phyloP scores from a whole-genome alignment of 305 asterid species.

The Salvia sclarea region DNA sequence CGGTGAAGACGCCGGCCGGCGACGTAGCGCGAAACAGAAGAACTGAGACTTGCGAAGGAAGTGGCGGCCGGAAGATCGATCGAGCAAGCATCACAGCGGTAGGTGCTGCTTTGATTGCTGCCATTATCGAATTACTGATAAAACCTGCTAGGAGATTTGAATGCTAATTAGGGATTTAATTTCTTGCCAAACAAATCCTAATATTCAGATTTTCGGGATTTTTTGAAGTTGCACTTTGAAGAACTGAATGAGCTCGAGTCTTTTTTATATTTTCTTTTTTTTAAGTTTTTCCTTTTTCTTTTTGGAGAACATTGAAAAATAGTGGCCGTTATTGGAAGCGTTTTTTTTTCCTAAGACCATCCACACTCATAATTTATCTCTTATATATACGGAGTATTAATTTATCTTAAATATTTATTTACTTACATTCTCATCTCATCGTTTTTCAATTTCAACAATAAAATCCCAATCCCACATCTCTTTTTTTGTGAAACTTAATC shows the following conservation, averaged over 20 bases:
- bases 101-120: slow-evolving; percentile 49
- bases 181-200: too few relatives aligned
- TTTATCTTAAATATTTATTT: too few relatives aligned
- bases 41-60: slow-evolving; percentile 27
- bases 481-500: too few relatives aligned
- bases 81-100: slow-evolving; percentile 39
- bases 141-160: slow-evolving; percentile 27
- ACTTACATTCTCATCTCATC: too few relatives aligned
- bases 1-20: slow-evolving; percentile 14
- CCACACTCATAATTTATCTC: too few relatives aligned
- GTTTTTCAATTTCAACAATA: too few relatives aligned
- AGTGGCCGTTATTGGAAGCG: not conserved
- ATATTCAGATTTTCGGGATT: not conserved
- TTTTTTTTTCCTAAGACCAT: too few relatives aligned
- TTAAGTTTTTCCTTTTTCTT: not conserved
- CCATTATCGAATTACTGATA: slow-evolving; percentile 39
- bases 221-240: too few relatives aligned
- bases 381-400: too few relatives aligned
- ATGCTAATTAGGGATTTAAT: not conserved
- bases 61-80: slow-evolving; percentile 50
- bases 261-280: not conserved
- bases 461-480: too few relatives aligned
- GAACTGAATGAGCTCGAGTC: not conserved
- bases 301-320: not conserved
- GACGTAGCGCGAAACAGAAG: slow-evolving; percentile 41